Evolutionary conservation across 306 rosid genomes (phyloP), one percentile per base, ranked within the genome.

Genomic region (Prunus padus): DNA sequence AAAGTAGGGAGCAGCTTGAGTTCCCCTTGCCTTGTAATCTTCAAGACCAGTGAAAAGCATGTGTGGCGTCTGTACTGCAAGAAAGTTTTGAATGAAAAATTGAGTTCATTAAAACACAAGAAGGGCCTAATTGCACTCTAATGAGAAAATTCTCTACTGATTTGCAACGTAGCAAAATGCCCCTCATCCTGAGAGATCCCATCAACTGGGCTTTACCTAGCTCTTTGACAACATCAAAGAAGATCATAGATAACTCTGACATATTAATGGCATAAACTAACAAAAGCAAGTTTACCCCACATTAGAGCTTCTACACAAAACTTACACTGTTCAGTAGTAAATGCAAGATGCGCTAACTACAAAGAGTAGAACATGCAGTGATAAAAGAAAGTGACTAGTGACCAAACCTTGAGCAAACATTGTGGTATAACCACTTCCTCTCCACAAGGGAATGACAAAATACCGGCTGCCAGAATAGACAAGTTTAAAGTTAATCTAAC

Each of bases 21-120:
- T 92, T 86, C 99, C 97, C 73, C 91, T 88, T 50, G 96, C 97
- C 83, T 92, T 95, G 83, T 92, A 95, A 89, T 92, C 97, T 84
- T 92, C 96, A 83, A 94, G 95, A 63, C 97, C 93, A 0, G 98
- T 90, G 86, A 92, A 83, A 79, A 90, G 15, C 55, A 90, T 92
- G 84, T 92, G 89, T 11, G 97, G 98, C 83, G 79, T 78, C 75
- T 90, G 97, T 46, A 89, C 98, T 92, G 91, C 84, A 83, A 80
- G 57, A 81, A 80, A 84, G 64, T 42, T 74, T 78, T 25, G 9
- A 67, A 79, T 31, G 59, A 72, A 54, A 55, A 57, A 26, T 46
- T 56, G 16, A 68, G 56, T 40, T 1, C 54, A 60, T 7, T 26
- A 20, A 49, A 6, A 68, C 31, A 72, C 55, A 11, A 72, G 19